These are phyloP conservation scores for Cucurbita pepo DNA, from an alignment of 306 rosid genomes.

Conservation along the genomic window DNA sequence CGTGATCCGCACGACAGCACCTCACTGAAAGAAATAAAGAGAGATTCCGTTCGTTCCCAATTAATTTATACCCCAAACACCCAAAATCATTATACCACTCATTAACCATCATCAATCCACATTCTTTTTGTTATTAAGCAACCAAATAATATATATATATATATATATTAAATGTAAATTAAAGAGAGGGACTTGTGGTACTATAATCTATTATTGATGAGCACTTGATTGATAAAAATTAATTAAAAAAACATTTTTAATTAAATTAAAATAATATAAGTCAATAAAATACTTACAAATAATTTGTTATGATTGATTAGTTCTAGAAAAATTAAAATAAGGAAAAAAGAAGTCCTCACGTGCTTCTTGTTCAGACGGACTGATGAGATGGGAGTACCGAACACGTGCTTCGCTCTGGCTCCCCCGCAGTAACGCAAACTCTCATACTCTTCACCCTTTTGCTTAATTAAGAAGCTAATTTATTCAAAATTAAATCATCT, in stretches of 20 bases:
- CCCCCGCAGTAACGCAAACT: not conserved
- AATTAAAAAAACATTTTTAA: not conserved
- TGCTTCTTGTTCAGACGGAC: not conserved
- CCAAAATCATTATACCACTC: not conserved
- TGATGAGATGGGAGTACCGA: not conserved
- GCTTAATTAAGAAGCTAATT: not conserved
- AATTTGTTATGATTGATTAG: not conserved
- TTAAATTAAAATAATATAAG: not conserved
- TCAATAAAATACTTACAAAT: not conserved
- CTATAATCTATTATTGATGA: not conserved
- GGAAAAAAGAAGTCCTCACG: not conserved
- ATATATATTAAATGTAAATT: not conserved
- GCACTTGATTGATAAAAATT: not conserved
- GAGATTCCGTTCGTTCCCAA: not conserved
- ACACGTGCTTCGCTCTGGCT: not conserved
- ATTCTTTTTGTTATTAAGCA: not conserved
- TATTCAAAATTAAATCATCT: too few relatives aligned
- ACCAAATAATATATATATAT: not conserved
- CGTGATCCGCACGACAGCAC: constrained; percentile 9
- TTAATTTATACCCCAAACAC: not conserved
- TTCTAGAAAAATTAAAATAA: not conserved
- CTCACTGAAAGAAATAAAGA: not conserved
- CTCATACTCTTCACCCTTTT: not conserved
- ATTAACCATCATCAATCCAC: not conserved
- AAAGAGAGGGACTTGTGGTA: not conserved